Base-by-base conservation (phyloP, 164 flowering plant species). In the Paratinospora sagittata region DNA sequence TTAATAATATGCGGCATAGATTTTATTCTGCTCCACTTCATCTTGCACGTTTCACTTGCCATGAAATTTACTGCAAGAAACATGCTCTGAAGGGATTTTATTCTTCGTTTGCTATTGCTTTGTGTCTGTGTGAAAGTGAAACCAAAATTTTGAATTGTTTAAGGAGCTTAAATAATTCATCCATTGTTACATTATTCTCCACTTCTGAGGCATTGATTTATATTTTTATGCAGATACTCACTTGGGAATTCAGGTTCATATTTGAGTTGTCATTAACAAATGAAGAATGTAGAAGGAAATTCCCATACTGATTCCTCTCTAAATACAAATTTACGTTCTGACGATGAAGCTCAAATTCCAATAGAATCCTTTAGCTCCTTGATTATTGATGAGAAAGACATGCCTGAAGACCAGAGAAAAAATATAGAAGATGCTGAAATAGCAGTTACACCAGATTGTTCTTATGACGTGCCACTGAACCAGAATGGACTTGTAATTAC, bases 241-340 rank as follows among this genome's bases (percentile, higher is more conserved):
- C 41, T 74, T 43, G 58, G 79, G 43, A 57, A 16, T 68, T 49
- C 77, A 24, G 55, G 74, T 33, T 49, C 30, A 24, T 39, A 68
- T 8, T 33, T 64, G 41, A 33, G 61, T 49, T 45, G 43, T 52
- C 3, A 13, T 19, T 16, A 86, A 76, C 84, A 81, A 69, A 80
- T 26, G 34, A 78, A 73, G 75, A 72, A 9, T 45, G 65, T 62
- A 17, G 81, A 74, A 65, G 83, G 45, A 72, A 66, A 27, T 66
- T 66, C 79, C 67, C 78, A 80, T 64, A 69, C 70, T 34, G 80
- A 75, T 72, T 52, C 84, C 41, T 65, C 82, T 65, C 43, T 37
- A 70, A 39, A 47, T 24, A 47, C 62, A 27, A 63, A 61, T 14
- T 60, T 67, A 63, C 55, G 83, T 60, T 57, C 79, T 65, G 62